Evolutionary conservation across 1,139 yeast species (phyloP).

Genomic region (Nematodospora anomalae): DNA sequence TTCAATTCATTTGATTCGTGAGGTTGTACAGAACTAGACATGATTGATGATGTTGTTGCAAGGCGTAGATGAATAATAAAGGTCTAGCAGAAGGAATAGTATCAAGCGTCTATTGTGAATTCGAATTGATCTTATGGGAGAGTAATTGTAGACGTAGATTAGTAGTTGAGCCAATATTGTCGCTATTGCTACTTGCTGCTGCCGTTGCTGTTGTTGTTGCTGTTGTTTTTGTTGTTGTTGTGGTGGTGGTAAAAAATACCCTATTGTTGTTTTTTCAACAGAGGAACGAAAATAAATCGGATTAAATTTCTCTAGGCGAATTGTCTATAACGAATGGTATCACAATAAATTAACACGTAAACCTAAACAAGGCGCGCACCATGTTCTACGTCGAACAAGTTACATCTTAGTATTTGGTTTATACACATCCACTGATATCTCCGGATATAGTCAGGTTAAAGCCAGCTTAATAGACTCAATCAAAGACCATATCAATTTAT

Average conservation of each 20-base stretch:
- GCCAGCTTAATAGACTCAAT: constrained; percentile 11
- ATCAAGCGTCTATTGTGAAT: too few species aligned
- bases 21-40: constrained; percentile 31
- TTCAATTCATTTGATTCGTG: constrained; percentile 21
- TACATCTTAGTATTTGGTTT: background rate
- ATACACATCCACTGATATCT: background rate
- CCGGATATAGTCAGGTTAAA: background rate
- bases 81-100: too few species aligned
- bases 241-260: too few species aligned
- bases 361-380: background rate
- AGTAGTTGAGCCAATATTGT: too few species aligned
- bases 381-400: too few species aligned
- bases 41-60: constrained; percentile 7
- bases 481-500: constrained; percentile 12
- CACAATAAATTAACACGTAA: background rate
- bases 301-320: background rate
- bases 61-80: too few species aligned
- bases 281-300: too few species aligned
- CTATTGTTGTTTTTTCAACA: too few species aligned
- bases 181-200: too few species aligned
- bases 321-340: background rate
- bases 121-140: background rate
- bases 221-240: background rate
- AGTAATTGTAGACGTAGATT: too few species aligned
- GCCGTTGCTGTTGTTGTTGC: background rate